Percentiles rank a stretch among this genome's conserved stretches.
These are phyloP conservation scores for Gamsiella multidivaricata DNA, from an alignment of 192 early-diverging fungal species.

Conservation along the genomic window DNA sequence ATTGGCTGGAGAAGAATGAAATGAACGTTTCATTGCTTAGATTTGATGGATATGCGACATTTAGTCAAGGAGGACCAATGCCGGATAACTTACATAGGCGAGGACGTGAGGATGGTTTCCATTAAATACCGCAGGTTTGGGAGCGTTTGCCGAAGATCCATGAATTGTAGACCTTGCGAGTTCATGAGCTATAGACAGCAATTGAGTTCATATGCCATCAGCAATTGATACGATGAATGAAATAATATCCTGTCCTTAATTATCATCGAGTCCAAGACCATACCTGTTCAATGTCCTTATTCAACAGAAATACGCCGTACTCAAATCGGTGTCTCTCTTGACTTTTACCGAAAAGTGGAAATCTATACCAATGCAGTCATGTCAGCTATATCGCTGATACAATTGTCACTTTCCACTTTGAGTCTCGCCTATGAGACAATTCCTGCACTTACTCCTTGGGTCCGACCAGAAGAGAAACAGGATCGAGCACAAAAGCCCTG, in stretches of 20 bases:
- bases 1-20: constrained; percentile 21
- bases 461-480: constrained; percentile 49
- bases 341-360: constrained; percentile 79
- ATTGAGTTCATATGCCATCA: not conserved
- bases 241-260: too few relatives aligned
- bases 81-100: constrained; percentile 36
- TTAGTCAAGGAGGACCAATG: too few relatives aligned
- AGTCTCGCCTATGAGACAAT: not conserved
- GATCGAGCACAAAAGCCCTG: constrained; percentile 69
- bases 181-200: constrained; percentile 70
- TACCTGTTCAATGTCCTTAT: constrained; percentile 90
- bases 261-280: too few relatives aligned
- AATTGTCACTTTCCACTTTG: too few relatives aligned
- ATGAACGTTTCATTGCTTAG: too few relatives aligned
- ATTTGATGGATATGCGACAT: too few relatives aligned
- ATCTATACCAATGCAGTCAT: constrained; percentile 59
- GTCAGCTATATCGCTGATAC: too few relatives aligned
- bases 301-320: constrained; percentile 86
- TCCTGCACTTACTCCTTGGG: constrained; percentile 30
- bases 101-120: constrained; percentile 59
- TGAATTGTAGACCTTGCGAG: constrained; percentile 68
- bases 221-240: not conserved
- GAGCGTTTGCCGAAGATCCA: constrained; percentile 77
- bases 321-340: constrained; percentile 78
- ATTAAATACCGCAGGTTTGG: constrained; percentile 76